Evolutionary conservation across 2,329 filamentous ascomycete species (phyloP).

Genomic region (Colletotrichum sp.): DNA sequence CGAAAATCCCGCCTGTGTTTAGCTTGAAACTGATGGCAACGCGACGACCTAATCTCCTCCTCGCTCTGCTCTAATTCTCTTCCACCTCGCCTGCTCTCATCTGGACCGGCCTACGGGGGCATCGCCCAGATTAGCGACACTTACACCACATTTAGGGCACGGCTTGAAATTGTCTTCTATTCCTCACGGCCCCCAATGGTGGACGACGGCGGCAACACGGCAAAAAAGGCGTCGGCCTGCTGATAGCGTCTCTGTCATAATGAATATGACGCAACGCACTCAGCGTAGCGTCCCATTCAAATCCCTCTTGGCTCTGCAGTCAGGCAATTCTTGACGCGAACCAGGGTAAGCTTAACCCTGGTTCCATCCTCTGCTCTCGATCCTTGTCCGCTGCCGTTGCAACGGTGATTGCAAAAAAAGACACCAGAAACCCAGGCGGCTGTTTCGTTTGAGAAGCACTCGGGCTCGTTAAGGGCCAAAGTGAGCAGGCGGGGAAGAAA

Average conservation of each 20-base stretch:
- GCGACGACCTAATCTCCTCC: background rate
- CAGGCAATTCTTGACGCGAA: background rate
- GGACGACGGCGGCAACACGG: background rate
- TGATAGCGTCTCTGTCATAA: background rate
- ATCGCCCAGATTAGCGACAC: background rate
- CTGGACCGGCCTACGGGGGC: background rate
- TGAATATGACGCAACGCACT: conserved; percentile 14
- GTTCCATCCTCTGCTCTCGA: background rate
- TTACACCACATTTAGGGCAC: background rate
- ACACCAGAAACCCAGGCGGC: background rate
- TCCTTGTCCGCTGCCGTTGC: background rate
- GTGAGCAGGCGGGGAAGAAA: background rate
- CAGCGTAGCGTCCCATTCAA: conserved; percentile 6
- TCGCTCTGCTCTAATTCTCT: background rate
- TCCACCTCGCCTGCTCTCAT: background rate
- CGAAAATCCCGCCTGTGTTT: background rate
- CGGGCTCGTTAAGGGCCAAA: background rate
- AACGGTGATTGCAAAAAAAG: conserved; percentile 7
- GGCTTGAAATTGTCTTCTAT: background rate
- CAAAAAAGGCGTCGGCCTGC: background rate
- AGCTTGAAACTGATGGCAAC: background rate
- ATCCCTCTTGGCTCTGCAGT: conserved; percentile 8
- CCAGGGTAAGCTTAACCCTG: conserved; percentile 13
- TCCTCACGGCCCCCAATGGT: background rate
- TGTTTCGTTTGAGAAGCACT: conserved; percentile 7